phyloP scores from a whole-genome alignment of 2,329 filamentous ascomycete species.

The Domatiomyces catenatus region DNA sequence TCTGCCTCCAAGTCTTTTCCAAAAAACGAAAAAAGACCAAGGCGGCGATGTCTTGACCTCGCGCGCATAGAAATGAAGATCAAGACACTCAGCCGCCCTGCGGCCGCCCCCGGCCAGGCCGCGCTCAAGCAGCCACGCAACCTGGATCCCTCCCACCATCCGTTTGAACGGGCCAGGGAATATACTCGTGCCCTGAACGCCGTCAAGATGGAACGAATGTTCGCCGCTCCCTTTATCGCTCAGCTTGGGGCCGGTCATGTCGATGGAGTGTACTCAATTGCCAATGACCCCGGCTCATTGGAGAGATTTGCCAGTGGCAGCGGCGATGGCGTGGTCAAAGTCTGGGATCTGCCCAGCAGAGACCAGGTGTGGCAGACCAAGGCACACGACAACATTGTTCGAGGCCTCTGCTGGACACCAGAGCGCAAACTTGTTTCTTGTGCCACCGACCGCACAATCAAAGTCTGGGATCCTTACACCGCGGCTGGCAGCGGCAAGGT shows the following conservation, averaged over 20 bases:
- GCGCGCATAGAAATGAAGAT: constrained; percentile 32
- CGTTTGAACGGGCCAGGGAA: constrained; percentile 79
- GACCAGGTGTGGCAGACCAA: constrained; percentile 62
- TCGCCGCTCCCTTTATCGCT: constrained; percentile 66
- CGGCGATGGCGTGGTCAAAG: constrained; percentile 86
- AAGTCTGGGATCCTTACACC: constrained; percentile 73
- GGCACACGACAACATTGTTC: constrained; percentile 88
- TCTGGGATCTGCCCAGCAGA: constrained; percentile 64
- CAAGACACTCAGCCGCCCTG: constrained; percentile 36
- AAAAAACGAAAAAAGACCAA: not conserved
- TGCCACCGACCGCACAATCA: constrained; percentile 70
- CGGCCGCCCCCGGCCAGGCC: constrained; percentile 31
- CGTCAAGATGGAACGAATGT: constrained; percentile 87
- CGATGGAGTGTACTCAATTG: constrained; percentile 71
- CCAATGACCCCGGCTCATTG: constrained; percentile 61
- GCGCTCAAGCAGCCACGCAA: constrained; percentile 33
- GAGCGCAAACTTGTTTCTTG: constrained; percentile 77
- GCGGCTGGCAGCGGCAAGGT: constrained; percentile 43
- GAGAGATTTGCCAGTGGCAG: constrained; percentile 67
- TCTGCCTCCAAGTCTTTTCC: not conserved
- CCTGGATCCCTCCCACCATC: constrained; percentile 72
- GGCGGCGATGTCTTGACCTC: not conserved
- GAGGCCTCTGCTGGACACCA: constrained; percentile 75
- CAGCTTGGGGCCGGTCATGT: constrained; percentile 84
- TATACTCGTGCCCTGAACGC: constrained; percentile 67